Percentiles rank a stretch among this genome's conserved stretches.
These are phyloP conservation scores for Pseudofabraea citricarpa DNA, from an alignment of 2,329 filamentous ascomycete species.

Conservation along the genomic window DNA sequence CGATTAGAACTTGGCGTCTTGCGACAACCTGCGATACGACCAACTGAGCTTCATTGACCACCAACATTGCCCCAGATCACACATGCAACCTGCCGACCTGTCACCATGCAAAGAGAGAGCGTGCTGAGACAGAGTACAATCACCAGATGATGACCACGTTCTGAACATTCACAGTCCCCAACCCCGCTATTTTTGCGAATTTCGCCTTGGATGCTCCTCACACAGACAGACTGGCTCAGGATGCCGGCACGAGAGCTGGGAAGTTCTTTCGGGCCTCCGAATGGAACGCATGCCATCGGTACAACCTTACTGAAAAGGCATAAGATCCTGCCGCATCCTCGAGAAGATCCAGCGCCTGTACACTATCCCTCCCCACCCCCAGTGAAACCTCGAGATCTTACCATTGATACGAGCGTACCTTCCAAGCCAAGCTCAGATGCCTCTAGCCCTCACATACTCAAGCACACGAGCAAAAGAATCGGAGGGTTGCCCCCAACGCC, in stretches of 20 bases:
- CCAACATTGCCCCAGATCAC: conserved; percentile 6
- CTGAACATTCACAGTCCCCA: conserved; percentile 5
- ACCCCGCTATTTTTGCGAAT: conserved; percentile 1
- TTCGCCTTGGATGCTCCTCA: conserved; percentile 27
- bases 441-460: conserved; percentile 26
- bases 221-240: conserved; percentile 28
- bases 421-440: conserved; percentile 21
- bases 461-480: conserved; percentile 26
- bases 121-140: conserved; percentile 8
- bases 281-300: conserved; percentile 17
- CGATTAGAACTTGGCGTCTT: not conserved
- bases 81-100: conserved; percentile 13
- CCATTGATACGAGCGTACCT: conserved; percentile 19
- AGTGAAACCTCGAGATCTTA: conserved; percentile 17
- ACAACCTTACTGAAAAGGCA: conserved; percentile 26
- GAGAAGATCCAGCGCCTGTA: conserved; percentile 14
- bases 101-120: conserved; percentile 16
- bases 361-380: conserved; percentile 14
- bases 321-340: conserved; percentile 27
- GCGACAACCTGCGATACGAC: not conserved
- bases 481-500: conserved; percentile 54
- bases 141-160: conserved; percentile 10
- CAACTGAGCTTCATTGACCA: conserved; percentile 1
- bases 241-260: conserved; percentile 26
- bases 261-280: conserved; percentile 21